Base-by-base conservation (phyloP, 2,329 filamentous ascomycete species). In the Ascochyta koolunga region DNA sequence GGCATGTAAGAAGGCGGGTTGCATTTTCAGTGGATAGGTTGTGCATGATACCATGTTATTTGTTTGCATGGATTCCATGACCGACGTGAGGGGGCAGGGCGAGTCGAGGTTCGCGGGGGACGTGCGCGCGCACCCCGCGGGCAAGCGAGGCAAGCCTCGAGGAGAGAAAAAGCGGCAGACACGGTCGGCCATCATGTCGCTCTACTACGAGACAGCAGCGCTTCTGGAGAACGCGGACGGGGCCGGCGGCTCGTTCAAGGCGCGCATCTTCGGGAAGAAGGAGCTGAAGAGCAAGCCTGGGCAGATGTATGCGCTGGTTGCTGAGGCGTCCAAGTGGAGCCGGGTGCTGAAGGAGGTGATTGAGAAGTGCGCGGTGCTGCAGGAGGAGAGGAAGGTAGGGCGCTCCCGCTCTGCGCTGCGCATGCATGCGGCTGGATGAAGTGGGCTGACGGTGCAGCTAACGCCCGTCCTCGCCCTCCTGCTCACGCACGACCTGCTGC, bases 281-380 rank as follows among this genome's bases (percentile, higher is more conserved):
- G 80, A 82, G 7, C 77, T 91, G 62, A 96, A 93, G 69, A 92
- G 89, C 15, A 84, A 88, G 2, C 88, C 89, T 0, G 87, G 88
- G 10, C 90, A 96, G 70, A 80, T 98, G 7, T 98, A 95, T 72
- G 95, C 95, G 8, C 80, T 99, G 31, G 89, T 92, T 19, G 84
- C 89, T 19, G 93, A 98, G 76, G 87, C 90, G 1, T 87, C 89
- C 63, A 98, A 96, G 86, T 97, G 93, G 91, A 95, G 93, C 65
- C 73, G 80, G 3, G 82, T 97, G 2, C 78, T 99, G 41, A 91
- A 91, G 67, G 92, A 96, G 68, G 88, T 97, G n/a, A 86, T 99
- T 68, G 91, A 97, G 64, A 86, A 83, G 61, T 84, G 91, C 1
- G 88, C 86, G 3, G 78, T 98, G 31, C 78, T 98, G 31, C 82